A percentile compares a stretch with the other conserved stretches of the same genome.
Evolutionary conservation across 2,329 filamentous ascomycete genomes (phyloP).

Genomic region (Alternaria incomplexa): DNA sequence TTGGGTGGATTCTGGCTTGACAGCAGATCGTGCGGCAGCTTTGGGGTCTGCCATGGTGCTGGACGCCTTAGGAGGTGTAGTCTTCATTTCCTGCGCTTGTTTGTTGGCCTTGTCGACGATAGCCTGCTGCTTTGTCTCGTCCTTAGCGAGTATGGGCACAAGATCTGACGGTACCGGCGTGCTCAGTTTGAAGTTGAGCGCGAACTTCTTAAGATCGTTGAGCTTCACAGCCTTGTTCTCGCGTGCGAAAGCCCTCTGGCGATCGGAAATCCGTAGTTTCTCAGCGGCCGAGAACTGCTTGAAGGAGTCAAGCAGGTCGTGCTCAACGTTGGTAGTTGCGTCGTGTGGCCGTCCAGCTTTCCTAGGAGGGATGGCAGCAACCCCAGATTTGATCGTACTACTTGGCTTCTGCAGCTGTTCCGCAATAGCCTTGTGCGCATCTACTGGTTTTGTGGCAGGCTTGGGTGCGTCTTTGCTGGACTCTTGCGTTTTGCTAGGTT

Average conservation of each 20-base stretch:
- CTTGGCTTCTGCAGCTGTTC: conserved; percentile 38
- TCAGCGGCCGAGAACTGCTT: conserved; percentile 68
- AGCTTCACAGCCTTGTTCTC: conserved; percentile 90
- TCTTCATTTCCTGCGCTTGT: conserved; percentile 66
- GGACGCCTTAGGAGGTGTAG: conserved; percentile 47
- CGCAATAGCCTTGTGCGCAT: conserved; percentile 25
- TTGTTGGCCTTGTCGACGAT: conserved; percentile 88
- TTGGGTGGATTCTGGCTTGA: conserved; percentile 42
- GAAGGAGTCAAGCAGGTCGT: conserved; percentile 67
- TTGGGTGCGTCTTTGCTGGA: conserved; percentile 15
- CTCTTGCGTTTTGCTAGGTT: conserved; percentile 15
- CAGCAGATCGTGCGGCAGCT: conserved; percentile 39
- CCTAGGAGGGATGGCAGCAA: conserved; percentile 35
- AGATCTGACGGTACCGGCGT: conserved; percentile 91
- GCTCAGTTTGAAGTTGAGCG: conserved; percentile 89
- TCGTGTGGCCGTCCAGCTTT: conserved; percentile 56
- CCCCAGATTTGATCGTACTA: conserved; percentile 35
- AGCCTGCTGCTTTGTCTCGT: conserved; percentile 90
- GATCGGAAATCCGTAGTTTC: conserved; percentile 66
- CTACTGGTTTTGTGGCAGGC: conserved; percentile 23
- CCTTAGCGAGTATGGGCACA: conserved; percentile 94
- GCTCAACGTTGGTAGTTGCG: conserved; percentile 66
- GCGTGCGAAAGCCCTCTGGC: conserved; percentile 59
- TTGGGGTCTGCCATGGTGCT: conserved; percentile 49
- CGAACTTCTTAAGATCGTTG: conserved; percentile 94